Base-by-base conservation (phyloP, 2,329 filamentous ascomycete species). In the Blastomyces parvus region DNA sequence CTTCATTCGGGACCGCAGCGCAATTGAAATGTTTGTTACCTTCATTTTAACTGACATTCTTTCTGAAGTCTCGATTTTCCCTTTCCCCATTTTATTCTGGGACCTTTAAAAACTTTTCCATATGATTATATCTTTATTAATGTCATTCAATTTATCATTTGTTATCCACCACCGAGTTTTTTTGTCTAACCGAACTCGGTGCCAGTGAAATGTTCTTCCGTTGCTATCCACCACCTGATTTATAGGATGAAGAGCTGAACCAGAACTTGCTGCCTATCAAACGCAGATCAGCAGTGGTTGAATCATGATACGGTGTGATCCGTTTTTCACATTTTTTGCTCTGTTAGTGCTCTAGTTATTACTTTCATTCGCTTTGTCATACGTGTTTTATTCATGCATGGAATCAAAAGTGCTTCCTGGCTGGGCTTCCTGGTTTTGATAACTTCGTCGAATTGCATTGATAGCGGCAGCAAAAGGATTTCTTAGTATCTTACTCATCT, bases 41-140 rank as follows among this genome's bases (percentile, higher is more conserved):
- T 44, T 25, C 22, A 33, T 27, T 57, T 38, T 48, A 33, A 33
- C 22, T 48, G 22, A 63, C 25, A 13, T 48, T 46, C 63, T 25
- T 64, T 69, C 69, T 65, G 56, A 67, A 66, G 40, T 56, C 64
- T 66, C 65, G 60, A 50, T 69, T 65, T 70, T 50, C 5, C 70
- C 64, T 70, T 69, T 70, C 69, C 69, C 70, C 66, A 55, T 62
- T 60, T 70, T 63, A 61, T 60, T 67, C 66, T 57, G 58, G 63
- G 62, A 63, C 68, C 66, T 67, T 67, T 60, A 62, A 52, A 68
- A 52, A 66, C 65, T 62, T 68, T 63, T 67, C 64, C 66, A 27
- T 36, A 8, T 61, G 46, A 42, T 53, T 48, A 38, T 48, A 48
- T 42, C 36, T n/a, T 59, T 59, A 30, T 44, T 46, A 25, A 46